These are phyloP conservation scores for Naegleria gruberi DNA, from an alignment of 208 protist species.

Conservation along the genomic window DNA sequence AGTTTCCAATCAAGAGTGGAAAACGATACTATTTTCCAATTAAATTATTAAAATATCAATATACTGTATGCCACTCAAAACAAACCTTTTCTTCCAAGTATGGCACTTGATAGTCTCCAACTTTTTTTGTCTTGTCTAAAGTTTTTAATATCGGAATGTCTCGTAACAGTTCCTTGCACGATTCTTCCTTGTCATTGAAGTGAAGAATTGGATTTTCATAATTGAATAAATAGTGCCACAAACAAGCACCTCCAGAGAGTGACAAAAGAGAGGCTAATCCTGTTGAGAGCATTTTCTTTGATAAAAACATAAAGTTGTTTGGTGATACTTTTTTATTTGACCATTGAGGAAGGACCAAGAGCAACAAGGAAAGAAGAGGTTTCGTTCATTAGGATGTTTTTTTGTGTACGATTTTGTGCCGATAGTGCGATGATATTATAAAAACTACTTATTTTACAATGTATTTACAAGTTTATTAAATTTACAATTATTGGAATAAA, in stretches of 20 bases:
- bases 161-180: neutral
- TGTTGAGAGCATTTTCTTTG: too few species aligned
- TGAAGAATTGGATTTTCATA: neutral
- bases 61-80: neutral
- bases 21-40: neutral
- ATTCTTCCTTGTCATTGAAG: neutral
- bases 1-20: neutral
- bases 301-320: too few species aligned
- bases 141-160: neutral
- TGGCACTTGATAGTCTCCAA: neutral
- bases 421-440: too few species aligned
- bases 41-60: neutral
- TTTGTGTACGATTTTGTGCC: too few species aligned
- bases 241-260: neutral
- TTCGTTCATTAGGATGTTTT: too few species aligned
- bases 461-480: too few species aligned
- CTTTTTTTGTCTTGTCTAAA: neutral
- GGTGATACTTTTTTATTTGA: too few species aligned
- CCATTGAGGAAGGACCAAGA: too few species aligned
- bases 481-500: slow-evolving; percentile 3
- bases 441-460: too few species aligned
- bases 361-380: too few species aligned
- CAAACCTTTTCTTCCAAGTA: neutral
- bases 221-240: neutral
- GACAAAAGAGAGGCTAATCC: too few species aligned